Evolutionary conservation across 768 basidiomycete genomes (phyloP).

Genomic region (Gloeostereum incarnatum): DNA sequence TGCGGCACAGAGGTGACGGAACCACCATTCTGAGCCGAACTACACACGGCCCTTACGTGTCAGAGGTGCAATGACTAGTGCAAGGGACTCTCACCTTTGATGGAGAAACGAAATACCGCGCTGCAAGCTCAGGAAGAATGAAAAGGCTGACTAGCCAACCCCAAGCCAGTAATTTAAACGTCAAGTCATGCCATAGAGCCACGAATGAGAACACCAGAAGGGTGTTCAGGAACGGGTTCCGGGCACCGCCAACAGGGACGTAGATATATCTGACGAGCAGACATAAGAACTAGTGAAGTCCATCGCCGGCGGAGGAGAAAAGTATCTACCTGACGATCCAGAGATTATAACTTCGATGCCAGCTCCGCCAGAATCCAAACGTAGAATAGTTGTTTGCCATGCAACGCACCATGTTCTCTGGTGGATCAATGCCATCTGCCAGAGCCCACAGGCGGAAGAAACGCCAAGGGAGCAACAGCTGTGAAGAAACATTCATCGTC

Average conservation of each 20-base stretch:
- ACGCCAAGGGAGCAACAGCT: conserved; percentile 93
- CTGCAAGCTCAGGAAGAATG: conserved; percentile 77
- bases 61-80: background rate
- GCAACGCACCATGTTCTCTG: conserved; percentile 99
- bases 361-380: conserved; percentile 89
- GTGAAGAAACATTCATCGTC: no score
- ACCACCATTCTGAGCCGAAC: conserved; percentile 70
- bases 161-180: conserved; percentile 83
- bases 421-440: conserved; percentile 80
- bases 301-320: background rate
- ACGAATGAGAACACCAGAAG: conserved; percentile 90
- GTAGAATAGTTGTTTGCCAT: conserved; percentile 96
- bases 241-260: conserved; percentile 77
- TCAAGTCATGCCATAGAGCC: conserved; percentile 95
- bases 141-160: conserved; percentile 94
- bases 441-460: conserved; percentile 96
- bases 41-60: conserved; percentile 17
- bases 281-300: conserved; percentile 1
- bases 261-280: conserved; percentile 72
- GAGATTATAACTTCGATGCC: conserved; percentile 95
- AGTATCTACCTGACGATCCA: conserved; percentile 76
- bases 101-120: conserved; percentile 47
- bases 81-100: conserved; percentile 41
- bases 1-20: conserved; percentile 73
- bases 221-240: conserved; percentile 47